Evolutionary conservation across 2,329 filamentous ascomycete genomes (phyloP), one percentile per base, ranked within the genome.

Genomic region (Fusarium tanahbumbuense): DNA sequence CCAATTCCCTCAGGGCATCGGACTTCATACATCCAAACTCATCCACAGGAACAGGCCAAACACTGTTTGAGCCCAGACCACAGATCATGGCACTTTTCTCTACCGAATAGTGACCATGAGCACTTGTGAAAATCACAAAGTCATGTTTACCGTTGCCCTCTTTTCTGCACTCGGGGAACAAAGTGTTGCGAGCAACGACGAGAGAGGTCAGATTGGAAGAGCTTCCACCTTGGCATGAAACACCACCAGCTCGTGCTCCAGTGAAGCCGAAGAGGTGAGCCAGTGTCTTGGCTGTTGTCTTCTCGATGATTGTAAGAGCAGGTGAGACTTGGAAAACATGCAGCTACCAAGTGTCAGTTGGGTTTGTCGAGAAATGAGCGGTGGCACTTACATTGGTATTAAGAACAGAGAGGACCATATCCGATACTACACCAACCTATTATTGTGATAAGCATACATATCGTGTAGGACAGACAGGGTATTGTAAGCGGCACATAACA

Each of bases 241-340:
- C 88, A 16, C 93, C 93, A 28, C 93, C 79, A 83, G 92, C 78
- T 87, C 90, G 66, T 83, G 89, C 87, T 0, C 92, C 92, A 8
- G 80, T 84, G 77, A 97, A 89, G 8, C 93, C 93, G 75, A 97
- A 97, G 23, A 94, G 84, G 4, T 83, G 81, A 2, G 95, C 95
- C 22, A 99, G 84, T 3, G 87, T 85, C 42, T 86, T 87, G 15
- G 92, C 88, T 0, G 93, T 97, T 55, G 88, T 87, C 79, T 97
- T 98, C 80, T 98, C 96, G 67, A 98, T 89, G 10, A 97, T 80
- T 0, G 93, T 93, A 52, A 98, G 84, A 10, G 92, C 94, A 0
- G 96, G 96, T 0, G 95, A 97, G 60, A 97, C 94, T 81, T 95
- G 92, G 83, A 94, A 98, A 66, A 98, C 93, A 79, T 98, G 96